Evolutionary conservation across 257 asterid species (phyloP).

Genomic region (Linderniella brevidens): DNA sequence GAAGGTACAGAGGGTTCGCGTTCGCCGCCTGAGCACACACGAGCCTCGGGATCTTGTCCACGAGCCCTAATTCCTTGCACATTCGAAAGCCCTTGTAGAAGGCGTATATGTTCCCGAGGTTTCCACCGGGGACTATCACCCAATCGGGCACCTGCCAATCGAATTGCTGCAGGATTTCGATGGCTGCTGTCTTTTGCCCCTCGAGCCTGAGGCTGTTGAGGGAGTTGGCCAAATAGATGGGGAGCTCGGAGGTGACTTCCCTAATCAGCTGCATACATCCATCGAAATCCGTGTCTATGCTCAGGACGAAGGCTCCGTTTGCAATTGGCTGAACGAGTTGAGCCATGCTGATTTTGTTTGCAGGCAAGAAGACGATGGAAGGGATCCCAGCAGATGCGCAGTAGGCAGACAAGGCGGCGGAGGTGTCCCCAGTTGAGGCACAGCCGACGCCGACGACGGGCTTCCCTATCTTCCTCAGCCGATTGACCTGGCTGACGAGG

Average conservation of each 20-base stretch:
- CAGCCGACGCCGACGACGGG: conserved; percentile 81
- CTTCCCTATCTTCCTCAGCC: conserved; percentile 51
- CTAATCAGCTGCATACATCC: conserved; percentile 90
- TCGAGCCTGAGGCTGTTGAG: conserved; percentile 67
- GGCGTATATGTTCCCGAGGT: conserved; percentile 72
- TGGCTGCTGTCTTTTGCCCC: conserved; percentile 86
- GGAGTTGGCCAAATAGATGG: conserved; percentile 70
- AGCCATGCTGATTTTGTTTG: conserved; percentile 52
- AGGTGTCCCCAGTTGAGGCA: conserved; percentile 75
- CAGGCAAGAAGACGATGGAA: conserved; percentile 59
- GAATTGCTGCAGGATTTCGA: conserved; percentile 72
- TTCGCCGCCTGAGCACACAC: conserved; percentile 89
- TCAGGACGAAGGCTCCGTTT: conserved; percentile 75
- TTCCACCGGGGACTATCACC: conserved; percentile 88
- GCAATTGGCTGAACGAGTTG: conserved; percentile 85
- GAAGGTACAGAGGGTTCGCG: conserved; percentile 64
- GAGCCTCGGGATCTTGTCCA: conserved; percentile 58
- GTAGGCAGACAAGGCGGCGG: conserved; percentile 69
- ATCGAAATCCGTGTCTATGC: conserved; percentile 77
- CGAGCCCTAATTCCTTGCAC: conserved; percentile 82
- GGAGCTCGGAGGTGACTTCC: conserved; percentile 67
- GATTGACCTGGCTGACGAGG: conserved; percentile 64
- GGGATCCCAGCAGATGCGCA: conserved; percentile 83
- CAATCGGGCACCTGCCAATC: conserved; percentile 90
- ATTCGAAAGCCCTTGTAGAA: conserved; percentile 72